Evolutionary conservation across 1,139 yeast species (phyloP), one percentile per base, ranked within the genome.

Genomic region (Suhomyces maxii): DNA sequence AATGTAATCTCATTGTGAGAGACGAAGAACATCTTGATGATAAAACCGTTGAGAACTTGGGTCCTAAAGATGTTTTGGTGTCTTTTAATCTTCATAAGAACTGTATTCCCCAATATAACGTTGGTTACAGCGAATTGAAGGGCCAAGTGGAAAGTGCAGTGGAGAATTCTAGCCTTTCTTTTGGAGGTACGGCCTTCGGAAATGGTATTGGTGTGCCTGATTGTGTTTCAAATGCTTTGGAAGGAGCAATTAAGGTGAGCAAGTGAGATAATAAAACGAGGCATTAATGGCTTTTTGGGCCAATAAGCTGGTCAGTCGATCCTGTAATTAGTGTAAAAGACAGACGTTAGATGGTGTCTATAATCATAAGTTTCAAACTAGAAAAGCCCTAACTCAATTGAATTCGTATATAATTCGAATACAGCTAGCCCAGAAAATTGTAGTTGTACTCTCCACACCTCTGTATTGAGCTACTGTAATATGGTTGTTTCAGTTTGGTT

Each of bases 181-280:
- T 87, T 8, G 90, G 95, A 23, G 98, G 97, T 0, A 88, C 86
- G 81, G 81, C 89, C 2, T 85, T 86, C 63, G 89, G 90, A 10
- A 79, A 78, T 37, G 95, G 96, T 0, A 82, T 89, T 2, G 97
- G 97, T 0, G 91, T 91, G 0, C 96, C 97, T 1, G 97, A 90
- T 64, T 86, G 93, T 55, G 86, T 89, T 1, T 65, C 79, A 35
- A 82, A 83, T 57, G 79, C 87, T 7, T 73, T 86, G 45, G 76
- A 74, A 41, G 80, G 74, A 46, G 95, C 93, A 9, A 28, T 28
- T 11, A 9, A 28, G n/a, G 31, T 28, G 5, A 28, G 31, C n/a
- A 9, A 28, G 7, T 11, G 4, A 28, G 31, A 9, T 4, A 18
- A 18, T 18, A 4, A 18, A 18, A 18, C 4, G 23, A 18, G 23